Base-by-base conservation (phyloP, 306 rosid genomes). In the Castanospermum australe region DNA sequence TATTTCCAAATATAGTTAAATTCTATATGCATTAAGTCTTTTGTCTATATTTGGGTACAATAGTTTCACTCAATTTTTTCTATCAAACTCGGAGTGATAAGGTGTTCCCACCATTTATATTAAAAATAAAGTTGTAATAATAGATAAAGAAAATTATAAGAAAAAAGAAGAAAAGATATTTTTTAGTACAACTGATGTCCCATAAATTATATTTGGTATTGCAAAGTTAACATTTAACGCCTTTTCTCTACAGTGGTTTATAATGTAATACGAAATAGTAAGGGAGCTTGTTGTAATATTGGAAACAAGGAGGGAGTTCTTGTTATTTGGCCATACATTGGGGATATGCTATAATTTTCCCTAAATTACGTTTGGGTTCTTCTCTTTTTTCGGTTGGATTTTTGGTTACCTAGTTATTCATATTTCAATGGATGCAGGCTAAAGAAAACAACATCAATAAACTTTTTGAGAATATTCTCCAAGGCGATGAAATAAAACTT, bases 381-480 rank as follows among this genome's bases (percentile, higher is more conserved):
- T n/a, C 3, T 38, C 12, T 5, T 55, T 66, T 39, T 67, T 28
- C 5, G 12, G 3, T 17, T 17, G 4, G 17, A 60, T 25, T 15
- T 75, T 78, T 17, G 21, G 10, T 17, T 35, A 25, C 44, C 5
- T 5, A 81, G 14, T 42, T 68, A 45, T 77, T 60, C 21, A 17
- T 39, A 60, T 73, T 72, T 54, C 60, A 71, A 36, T 38, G 63
- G 78, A 32, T 76, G 79, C 83, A 89, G 98, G 88, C 82, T 8
- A 89, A 84, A 71, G 90, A 83, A 60, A 88, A 83, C 84, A 52
- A 54, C 55, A 67, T 93, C 42, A 93, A 87, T 71, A 84, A 82
- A 76, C 30, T 82, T 20, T 36, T 89, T 12, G 89, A 84, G 3
- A 87, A 88, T 66, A 79, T 89, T 59, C 77, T 83, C 45, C 59